A percentile compares a stretch with the other conserved stretches of the same genome.
phyloP scores from a whole-genome alignment of 1,284 basidiomycete species.

The Flammula alnicola region DNA sequence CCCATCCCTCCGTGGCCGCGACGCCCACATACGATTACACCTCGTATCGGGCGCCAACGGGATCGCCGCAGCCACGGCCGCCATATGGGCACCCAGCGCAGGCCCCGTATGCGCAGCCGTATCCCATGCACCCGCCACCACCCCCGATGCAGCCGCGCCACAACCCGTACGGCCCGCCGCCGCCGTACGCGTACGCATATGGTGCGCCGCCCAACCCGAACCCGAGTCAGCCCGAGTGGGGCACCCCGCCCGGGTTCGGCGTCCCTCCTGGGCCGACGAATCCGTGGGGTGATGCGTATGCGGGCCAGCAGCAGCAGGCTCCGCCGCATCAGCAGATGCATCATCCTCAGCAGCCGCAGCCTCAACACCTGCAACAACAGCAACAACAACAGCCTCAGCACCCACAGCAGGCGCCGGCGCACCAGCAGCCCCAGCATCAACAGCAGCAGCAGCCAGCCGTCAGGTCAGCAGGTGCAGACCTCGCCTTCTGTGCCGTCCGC shows the following conservation, averaged over 20 bases:
- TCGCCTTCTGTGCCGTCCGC: conserved; percentile 14
- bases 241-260: conserved; percentile 16
- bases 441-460: conserved; percentile 1
- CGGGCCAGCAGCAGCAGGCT: conserved; percentile 10
- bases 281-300: conserved; percentile 22
- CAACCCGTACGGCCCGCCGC: conserved; percentile 28
- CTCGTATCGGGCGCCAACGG: conserved; percentile 25
- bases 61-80: conserved; percentile 26
- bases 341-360: conserved; percentile 13
- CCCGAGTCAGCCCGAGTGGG: conserved; percentile 27
- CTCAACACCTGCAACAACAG: conserved; percentile 14
- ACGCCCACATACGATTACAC: conserved; percentile 22
- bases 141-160: conserved; percentile 25
- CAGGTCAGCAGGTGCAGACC: conserved; percentile 6
- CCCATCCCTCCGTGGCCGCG: conserved; percentile 7
- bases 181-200: conserved; percentile 27
- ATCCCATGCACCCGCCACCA: conserved; percentile 23
- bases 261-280: conserved; percentile 7
- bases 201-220: conserved; percentile 23
- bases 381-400: conserved; percentile 9
- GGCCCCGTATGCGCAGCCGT: conserved; percentile 15
- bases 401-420: conserved; percentile 11
- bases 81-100: conserved; percentile 19
- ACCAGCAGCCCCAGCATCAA: conserved; percentile 14
- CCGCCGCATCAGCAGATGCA: conserved; percentile 13